Evolutionary conservation across 2,329 filamentous ascomycete species (phyloP).

Genomic region (Chaetomium olivaceum): DNA sequence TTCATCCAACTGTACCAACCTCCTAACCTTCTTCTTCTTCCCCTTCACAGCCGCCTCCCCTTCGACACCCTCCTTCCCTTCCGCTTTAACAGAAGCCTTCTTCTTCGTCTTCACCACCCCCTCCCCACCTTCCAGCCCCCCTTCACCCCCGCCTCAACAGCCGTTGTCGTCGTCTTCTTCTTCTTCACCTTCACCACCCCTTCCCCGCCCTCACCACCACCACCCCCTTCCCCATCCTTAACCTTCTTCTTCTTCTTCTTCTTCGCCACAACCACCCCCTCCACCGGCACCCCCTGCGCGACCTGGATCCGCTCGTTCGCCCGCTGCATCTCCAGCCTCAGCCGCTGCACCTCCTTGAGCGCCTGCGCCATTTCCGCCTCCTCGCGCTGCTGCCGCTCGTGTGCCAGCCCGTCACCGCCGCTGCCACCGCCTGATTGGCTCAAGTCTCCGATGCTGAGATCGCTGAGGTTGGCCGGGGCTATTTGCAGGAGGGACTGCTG

Average conservation of each 20-base stretch:
- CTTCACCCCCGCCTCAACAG: conserved; percentile 36
- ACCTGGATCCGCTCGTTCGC: conserved; percentile 74
- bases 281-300: conserved; percentile 65
- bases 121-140: conserved; percentile 42
- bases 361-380: conserved; percentile 88
- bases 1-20: conserved; percentile 32
- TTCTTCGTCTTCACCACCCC: conserved; percentile 33
- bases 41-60: conserved; percentile 30
- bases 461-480: conserved; percentile 78
- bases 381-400: conserved; percentile 69
- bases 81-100: conserved; percentile 28
- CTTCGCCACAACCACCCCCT: conserved; percentile 66
- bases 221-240: background rate
- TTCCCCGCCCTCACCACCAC: conserved; percentile 41
- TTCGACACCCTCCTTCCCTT: conserved; percentile 1
- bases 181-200: conserved; percentile 35
- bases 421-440: conserved; percentile 37
- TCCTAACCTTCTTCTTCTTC: conserved; percentile 34
- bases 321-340: conserved; percentile 86
- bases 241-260: conserved; percentile 42
- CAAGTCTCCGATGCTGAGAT: conserved; percentile 63
- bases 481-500: conserved; percentile 72
- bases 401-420: conserved; percentile 47
- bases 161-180: conserved; percentile 31
- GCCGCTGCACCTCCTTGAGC: conserved; percentile 81